Base-by-base conservation (phyloP, 176 grass and related monocot genomes). In the Rhynchospora tenuis region DNA sequence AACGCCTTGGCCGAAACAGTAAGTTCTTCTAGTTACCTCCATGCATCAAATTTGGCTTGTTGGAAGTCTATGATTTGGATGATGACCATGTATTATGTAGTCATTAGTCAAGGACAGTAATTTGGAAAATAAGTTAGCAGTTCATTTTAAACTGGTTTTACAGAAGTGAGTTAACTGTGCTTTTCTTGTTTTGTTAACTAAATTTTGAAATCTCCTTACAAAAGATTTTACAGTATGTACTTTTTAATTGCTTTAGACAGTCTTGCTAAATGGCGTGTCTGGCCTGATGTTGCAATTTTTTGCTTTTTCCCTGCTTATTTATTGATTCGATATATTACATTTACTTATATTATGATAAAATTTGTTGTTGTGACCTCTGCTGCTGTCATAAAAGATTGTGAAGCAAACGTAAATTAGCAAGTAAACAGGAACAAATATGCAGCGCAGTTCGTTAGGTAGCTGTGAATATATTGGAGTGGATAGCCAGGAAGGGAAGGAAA, bases 1-100 rank as follows among this genome's bases (percentile, higher is more conserved):
- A 94, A 46, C 78, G 93, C 20, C 93, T 94, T 68, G 93, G 86
- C 33, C 70, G 81, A 2, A 84, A 87, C 90, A 92, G 52, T 12
- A 90, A 52, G 22, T 92, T 87, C 47, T 31, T 71, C 44, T 95
- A 88, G 86, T 6, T 87, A 38, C 48, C 55, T 7, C 9, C 28
- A 54, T 76, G 23, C 1, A 29, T 70, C 54, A 48, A 76, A 55
- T 52, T 76, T 29, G 22, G 50, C 73, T 28, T 54, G 11, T 76
- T 55, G 2, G 45, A 10, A 31, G 72, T 10, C 9, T 2, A 26
- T 24, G 9, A 61, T 61, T 61, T 61, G 56, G 17, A 59, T 26
- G 22, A 61, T 23, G 20, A 61, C n/a, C n/a, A 23, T 60, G 59
- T 26, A 61, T 61, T 61, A 38, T 22, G 59, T 61, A 11, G 59